Conservation (phyloP, 352 stramenopile species). For the Aphanomyces euteiches region DNA sequence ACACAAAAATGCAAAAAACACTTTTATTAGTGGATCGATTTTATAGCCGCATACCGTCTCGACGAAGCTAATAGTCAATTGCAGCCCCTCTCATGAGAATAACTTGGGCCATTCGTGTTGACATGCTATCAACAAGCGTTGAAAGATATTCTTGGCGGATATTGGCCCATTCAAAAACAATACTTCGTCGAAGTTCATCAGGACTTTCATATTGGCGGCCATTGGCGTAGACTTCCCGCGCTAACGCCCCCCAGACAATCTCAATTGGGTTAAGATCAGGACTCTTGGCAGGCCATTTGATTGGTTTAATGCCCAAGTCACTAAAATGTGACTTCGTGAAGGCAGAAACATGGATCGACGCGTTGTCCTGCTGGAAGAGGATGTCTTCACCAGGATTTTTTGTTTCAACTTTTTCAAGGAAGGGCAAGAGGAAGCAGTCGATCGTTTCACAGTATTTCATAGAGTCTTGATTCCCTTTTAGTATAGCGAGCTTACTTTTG, state of each 20-base stretch:
- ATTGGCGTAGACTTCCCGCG: neutral
- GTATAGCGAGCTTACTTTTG: neutral
- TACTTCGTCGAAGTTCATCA: too few relatives aligned
- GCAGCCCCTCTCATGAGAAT: neutral
- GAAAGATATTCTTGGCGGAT: neutral
- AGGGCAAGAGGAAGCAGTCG: slow-evolving; percentile 34
- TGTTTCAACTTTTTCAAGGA: slow-evolving; percentile 15
- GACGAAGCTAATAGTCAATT: slow-evolving; percentile 1
- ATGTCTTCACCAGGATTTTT: neutral
- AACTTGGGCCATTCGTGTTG: neutral
- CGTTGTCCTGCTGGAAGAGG: neutral
- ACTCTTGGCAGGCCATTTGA: slow-evolving; percentile 1
- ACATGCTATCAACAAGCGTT: slow-evolving; percentile 3
- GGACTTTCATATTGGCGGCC: slow-evolving; percentile 18
- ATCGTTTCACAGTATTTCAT: slow-evolving; percentile 35
- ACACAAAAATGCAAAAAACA: neutral
- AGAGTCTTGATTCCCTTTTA: slow-evolving; percentile 17
- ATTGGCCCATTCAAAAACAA: neutral
- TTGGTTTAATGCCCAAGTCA: neutral
- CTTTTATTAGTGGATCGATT: neutral
- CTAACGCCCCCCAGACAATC: slow-evolving; percentile 23
- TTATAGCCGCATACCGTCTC: slow-evolving; percentile 4
- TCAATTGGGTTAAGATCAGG: slow-evolving; percentile 27
- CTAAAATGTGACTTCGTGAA: neutral
- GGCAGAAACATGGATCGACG: neutral